A percentile compares a stretch with the other conserved stretches of the same genome.
These are phyloP conservation scores for Backusella luteola DNA, from an alignment of 192 early-diverging fungal genomes.

Conservation along the genomic window DNA sequence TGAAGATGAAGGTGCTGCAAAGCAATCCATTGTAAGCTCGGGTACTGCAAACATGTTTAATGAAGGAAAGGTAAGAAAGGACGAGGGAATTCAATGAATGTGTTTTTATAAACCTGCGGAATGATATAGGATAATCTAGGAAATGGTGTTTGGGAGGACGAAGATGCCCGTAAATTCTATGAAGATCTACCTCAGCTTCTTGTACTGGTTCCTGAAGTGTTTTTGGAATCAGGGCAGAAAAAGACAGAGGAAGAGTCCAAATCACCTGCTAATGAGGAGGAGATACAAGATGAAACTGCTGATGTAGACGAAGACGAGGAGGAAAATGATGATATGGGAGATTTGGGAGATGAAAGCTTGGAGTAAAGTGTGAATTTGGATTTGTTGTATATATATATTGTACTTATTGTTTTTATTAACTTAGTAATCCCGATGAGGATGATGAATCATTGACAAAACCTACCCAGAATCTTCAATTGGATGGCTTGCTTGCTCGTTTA, in stretches of 20 bases:
- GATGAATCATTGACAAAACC: slow-evolving; percentile 26
- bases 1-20: slow-evolving; percentile 61
- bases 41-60: slow-evolving; percentile 22
- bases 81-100: not conserved
- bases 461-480: slow-evolving; percentile 49
- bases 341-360: slow-evolving; percentile 22
- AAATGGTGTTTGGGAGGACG: slow-evolving; percentile 87
- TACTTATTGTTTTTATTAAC: not conserved
- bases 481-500: slow-evolving; percentile 70
- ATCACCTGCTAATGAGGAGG: not conserved
- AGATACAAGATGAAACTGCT: slow-evolving; percentile 1
- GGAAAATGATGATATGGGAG: slow-evolving; percentile 5
- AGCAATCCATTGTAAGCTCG: slow-evolving; percentile 42
- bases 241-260: slow-evolving; percentile 26
- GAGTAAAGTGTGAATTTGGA: slow-evolving; percentile 13
- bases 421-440: slow-evolving; percentile 41
- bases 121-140: slow-evolving; percentile 26
- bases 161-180: slow-evolving; percentile 89
- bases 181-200: slow-evolving; percentile 80
- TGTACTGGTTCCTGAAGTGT: slow-evolving; percentile 77
- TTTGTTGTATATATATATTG: not conserved
- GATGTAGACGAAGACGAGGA: slow-evolving; percentile 7
- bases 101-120: not conserved
- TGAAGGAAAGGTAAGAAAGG: slow-evolving; percentile 26
- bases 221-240: slow-evolving; percentile 61